These are phyloP conservation scores for Capronia epimyces DNA, from an alignment of 2,329 filamentous ascomycete species.

Conservation along the genomic window DNA sequence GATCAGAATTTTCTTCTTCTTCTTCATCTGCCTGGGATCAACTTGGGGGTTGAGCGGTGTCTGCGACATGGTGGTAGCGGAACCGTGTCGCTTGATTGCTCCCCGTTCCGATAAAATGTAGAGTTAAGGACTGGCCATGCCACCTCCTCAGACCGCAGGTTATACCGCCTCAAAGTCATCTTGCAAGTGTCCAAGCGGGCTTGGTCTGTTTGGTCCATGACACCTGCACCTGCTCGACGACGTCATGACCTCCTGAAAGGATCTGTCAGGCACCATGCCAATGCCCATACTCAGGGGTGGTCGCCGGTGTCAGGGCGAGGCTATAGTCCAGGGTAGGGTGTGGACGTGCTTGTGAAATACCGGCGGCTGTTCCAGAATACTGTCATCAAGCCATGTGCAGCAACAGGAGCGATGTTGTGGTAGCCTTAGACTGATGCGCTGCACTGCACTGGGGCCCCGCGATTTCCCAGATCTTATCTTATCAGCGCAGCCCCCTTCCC, in stretches of 20 bases:
- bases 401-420: too few relatives aligned
- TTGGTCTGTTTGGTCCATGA: not conserved
- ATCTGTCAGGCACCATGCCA: not conserved
- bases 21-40: conserved; percentile 9
- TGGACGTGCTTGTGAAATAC: too few relatives aligned
- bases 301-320: too few relatives aligned
- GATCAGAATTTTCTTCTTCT: conserved; percentile 50
- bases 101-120: not conserved
- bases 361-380: too few relatives aligned
- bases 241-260: conserved; percentile 1
- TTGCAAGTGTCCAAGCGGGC: not conserved
- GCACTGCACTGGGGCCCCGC: too few relatives aligned
- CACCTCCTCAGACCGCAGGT: not conserved
- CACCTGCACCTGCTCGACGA: not conserved
- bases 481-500: not conserved
- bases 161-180: not conserved
- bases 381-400: too few relatives aligned
- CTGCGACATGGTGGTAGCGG: conserved; percentile 17
- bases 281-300: not conserved
- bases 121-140: not conserved
- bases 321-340: too few relatives aligned
- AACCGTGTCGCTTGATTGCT: not conserved
- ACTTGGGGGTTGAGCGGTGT: conserved; percentile 15
- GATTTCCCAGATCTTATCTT: not conserved
- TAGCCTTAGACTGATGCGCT: too few relatives aligned